phyloP scores from a whole-genome alignment of 768 basidiomycete species.

The Rhizopogon salebrosus region DNA sequence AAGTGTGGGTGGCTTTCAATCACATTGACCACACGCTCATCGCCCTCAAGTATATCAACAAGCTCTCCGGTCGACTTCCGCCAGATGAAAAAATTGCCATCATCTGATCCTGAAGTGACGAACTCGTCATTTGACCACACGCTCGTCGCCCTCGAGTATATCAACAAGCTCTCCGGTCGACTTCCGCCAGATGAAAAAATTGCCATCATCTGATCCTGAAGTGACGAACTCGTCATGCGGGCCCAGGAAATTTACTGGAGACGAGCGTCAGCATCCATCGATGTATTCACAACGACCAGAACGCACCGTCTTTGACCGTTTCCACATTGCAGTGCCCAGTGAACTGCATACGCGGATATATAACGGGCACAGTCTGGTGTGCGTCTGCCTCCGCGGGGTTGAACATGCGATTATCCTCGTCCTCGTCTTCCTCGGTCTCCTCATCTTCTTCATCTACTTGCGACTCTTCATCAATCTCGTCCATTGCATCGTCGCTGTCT shows the following conservation, averaged over 20 bases:
- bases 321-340: slow-evolving; percentile 71
- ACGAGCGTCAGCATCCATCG: slow-evolving; percentile 1
- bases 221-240: slow-evolving; percentile 70
- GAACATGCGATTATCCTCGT: slow-evolving; percentile 25
- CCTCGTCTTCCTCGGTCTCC: slow-evolving; percentile 27
- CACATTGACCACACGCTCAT: slow-evolving; percentile 77
- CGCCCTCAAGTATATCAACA: slow-evolving; percentile 80
- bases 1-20: slow-evolving; percentile 78
- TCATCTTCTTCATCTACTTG: slow-evolving; percentile 26
- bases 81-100: slow-evolving; percentile 88
- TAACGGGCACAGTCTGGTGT: slow-evolving; percentile 38
- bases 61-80: slow-evolving; percentile 58
- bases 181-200: slow-evolving; percentile 87
- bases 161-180: slow-evolving; percentile 56
- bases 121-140: slow-evolving; percentile 77
- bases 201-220: slow-evolving; percentile 85
- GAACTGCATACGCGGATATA: slow-evolving; percentile 62
- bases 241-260: slow-evolving; percentile 78
- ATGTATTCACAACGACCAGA: neutral
- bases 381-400: slow-evolving; percentile 19
- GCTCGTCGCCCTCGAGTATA: slow-evolving; percentile 83
- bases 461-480: slow-evolving; percentile 23
- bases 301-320: slow-evolving; percentile 83
- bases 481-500: slow-evolving; percentile 18
- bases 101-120: slow-evolving; percentile 81